Percentiles rank a stretch among this genome's conserved stretches.
These are phyloP conservation scores for Crepidotus variabilis DNA, from an alignment of 768 basidiomycete genomes.

Conservation along the genomic window DNA sequence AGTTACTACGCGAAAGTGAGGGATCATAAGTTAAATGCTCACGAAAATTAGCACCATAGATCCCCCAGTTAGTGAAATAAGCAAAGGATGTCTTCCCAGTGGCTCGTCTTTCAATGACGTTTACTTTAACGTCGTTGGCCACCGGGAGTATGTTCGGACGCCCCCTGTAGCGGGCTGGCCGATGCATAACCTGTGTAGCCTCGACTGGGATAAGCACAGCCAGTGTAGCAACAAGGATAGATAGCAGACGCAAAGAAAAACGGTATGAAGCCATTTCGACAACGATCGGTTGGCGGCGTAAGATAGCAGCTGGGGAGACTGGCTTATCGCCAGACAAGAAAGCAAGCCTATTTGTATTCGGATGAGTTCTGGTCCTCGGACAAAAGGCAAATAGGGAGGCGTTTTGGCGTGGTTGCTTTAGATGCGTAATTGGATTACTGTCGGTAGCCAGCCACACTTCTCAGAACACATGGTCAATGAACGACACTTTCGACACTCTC, in stretches of 20 bases:
- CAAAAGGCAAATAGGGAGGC: not conserved
- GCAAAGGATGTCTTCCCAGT: slow-evolving; percentile 37
- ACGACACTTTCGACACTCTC: not conserved
- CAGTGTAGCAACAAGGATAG: slow-evolving; percentile 8
- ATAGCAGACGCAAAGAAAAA: slow-evolving; percentile 21
- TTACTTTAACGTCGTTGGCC: slow-evolving; percentile 31
- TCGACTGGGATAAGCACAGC: slow-evolving; percentile 21
- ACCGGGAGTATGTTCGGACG: slow-evolving; percentile 29
- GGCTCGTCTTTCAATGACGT: slow-evolving; percentile 38
- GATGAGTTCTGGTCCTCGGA: not conserved
- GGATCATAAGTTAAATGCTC: slow-evolving; percentile 15
- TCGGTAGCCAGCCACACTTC: not conserved
- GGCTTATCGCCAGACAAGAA: not conserved
- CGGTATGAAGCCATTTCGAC: slow-evolving; percentile 15
- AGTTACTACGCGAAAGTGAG: slow-evolving; percentile 3
- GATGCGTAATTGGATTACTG: not conserved
- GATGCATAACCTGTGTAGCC: slow-evolving; percentile 51
- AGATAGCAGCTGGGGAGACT: not conserved
- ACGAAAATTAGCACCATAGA: slow-evolving; percentile 66
- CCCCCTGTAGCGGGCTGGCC: slow-evolving; percentile 44
- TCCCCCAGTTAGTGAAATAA: slow-evolving; percentile 65
- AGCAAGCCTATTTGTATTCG: slow-evolving; percentile 1
- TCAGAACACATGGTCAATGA: not conserved
- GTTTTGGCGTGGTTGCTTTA: not conserved
- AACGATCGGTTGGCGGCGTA: slow-evolving; percentile 10